Percentiles rank a stretch among this genome's conserved stretches.
phyloP scores from a whole-genome alignment of 2,329 filamentous ascomycete species.

The Paecilomyces niveus region DNA sequence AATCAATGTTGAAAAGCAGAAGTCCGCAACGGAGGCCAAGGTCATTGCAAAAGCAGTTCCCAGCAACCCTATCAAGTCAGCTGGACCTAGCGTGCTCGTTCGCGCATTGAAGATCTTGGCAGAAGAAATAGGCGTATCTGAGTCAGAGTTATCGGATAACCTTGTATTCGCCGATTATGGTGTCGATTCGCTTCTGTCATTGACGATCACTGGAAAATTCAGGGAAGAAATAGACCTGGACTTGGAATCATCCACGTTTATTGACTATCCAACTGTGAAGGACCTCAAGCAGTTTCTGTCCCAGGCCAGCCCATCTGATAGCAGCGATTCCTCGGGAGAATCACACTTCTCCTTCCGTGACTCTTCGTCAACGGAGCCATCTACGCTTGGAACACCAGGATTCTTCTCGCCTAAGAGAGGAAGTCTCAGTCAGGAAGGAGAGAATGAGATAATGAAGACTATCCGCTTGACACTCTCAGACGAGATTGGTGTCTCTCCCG shows the following conservation, averaged over 20 bases:
- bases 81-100: constrained; percentile 22
- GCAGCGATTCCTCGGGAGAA: constrained; percentile 22
- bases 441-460: constrained; percentile 29
- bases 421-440: constrained; percentile 15
- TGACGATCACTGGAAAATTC: constrained; percentile 56
- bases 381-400: constrained; percentile 27
- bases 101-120: constrained; percentile 35
- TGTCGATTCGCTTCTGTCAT: constrained; percentile 54
- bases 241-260: constrained; percentile 53
- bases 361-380: constrained; percentile 24
- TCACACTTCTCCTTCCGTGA: constrained; percentile 19
- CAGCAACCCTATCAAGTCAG: constrained; percentile 17
- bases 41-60: constrained; percentile 16
- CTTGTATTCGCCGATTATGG: constrained; percentile 56
- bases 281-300: constrained; percentile 52
- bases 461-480: constrained; percentile 36
- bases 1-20: constrained; percentile 22
- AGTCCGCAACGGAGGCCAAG: constrained; percentile 16
- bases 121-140: constrained; percentile 48
- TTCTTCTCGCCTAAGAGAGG: constrained; percentile 19
- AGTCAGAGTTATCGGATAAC: constrained; percentile 52
- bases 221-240: constrained; percentile 55
- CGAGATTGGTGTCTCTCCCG: constrained; percentile 37
- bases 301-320: constrained; percentile 24
- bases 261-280: constrained; percentile 53